Evolutionary conservation across 129 eudicot genomes (phyloP).

Genomic region (Escallonia rubra): DNA sequence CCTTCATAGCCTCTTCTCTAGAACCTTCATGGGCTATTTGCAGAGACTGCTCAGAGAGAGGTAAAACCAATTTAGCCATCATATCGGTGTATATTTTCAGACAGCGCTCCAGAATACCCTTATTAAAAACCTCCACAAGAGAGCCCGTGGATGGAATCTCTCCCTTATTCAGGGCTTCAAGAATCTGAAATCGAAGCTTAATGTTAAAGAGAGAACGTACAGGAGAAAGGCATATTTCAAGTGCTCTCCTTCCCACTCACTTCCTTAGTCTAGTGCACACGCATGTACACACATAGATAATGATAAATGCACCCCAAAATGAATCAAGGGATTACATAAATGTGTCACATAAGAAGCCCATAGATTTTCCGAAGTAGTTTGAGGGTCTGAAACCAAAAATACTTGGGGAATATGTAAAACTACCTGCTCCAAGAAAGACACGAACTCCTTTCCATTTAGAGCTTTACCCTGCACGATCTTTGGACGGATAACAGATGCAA

Average conservation of each 20-base stretch:
- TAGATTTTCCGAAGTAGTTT: not conserved
- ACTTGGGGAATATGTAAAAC: slow-evolving; percentile 8
- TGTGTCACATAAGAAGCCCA: not conserved
- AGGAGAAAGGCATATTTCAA: not conserved
- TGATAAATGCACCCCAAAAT: not conserved
- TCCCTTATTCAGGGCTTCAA: slow-evolving; percentile 93
- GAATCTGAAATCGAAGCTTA: slow-evolving; percentile 48
- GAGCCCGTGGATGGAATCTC: slow-evolving; percentile 98
- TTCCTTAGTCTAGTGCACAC: not conserved
- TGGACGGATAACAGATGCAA: slow-evolving; percentile 75
- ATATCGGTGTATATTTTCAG: slow-evolving; percentile 55
- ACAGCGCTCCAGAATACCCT: slow-evolving; percentile 78
- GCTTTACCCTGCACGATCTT: slow-evolving; percentile 86
- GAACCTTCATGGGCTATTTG: slow-evolving; percentile 52
- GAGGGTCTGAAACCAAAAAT: not conserved
- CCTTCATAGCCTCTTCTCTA: slow-evolving; percentile 47
- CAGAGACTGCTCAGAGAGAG: slow-evolving; percentile 49
- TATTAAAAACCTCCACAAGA: slow-evolving; percentile 93
- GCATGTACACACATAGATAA: not conserved
- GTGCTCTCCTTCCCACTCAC: not conserved
- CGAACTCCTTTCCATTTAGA: slow-evolving; percentile 85
- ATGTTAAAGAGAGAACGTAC: not conserved
- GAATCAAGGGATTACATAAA: not conserved
- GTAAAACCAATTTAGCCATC: slow-evolving; percentile 57
- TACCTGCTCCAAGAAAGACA: slow-evolving; percentile 86